Percentiles rank a stretch among this genome's conserved stretches.
phyloP scores from a whole-genome alignment of 2,329 filamentous ascomycete species.

The Fragosphaeria purpurea region DNA sequence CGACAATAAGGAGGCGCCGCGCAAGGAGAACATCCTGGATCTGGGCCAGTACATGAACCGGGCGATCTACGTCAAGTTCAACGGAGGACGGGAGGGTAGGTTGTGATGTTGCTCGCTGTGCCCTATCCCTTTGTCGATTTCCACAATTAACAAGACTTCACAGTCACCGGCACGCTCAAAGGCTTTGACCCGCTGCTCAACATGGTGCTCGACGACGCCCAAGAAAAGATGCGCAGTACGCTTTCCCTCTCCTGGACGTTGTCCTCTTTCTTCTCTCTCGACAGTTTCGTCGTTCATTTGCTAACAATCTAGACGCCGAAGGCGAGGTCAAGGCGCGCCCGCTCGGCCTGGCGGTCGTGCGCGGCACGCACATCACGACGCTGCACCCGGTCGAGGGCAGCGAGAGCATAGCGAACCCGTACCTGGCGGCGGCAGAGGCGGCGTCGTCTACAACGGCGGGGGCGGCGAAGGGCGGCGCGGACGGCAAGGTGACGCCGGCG shows the following conservation, averaged over 20 bases:
- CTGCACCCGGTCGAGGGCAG: conserved; percentile 91
- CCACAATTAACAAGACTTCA: background rate
- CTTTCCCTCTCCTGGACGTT: background rate
- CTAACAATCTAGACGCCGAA: conserved; percentile 61
- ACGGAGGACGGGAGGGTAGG: conserved; percentile 80
- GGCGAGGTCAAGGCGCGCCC: conserved; percentile 75
- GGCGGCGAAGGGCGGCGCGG: background rate
- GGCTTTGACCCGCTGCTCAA: conserved; percentile 98
- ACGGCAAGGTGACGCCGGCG: conserved; percentile 9
- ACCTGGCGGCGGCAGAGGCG: conserved; percentile 63
- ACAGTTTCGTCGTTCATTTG: no score
- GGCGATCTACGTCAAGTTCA: conserved; percentile 91
- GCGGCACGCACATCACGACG: conserved; percentile 84
- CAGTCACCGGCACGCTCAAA: conserved; percentile 76
- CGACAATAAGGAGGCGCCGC: conserved; percentile 58
- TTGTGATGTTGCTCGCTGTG: background rate
- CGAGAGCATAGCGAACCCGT: conserved; percentile 93
- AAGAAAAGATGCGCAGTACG: conserved; percentile 79
- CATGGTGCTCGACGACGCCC: conserved; percentile 85
- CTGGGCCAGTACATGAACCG: conserved; percentile 96
- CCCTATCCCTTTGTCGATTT: no score
- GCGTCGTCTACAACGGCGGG: background rate
- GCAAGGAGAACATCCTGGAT: conserved; percentile 98
- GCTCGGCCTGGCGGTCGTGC: conserved; percentile 78
- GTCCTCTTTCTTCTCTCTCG: background rate